These are phyloP conservation scores for Purshia tridentata DNA, from an alignment of 306 rosid genomes.

Conservation along the genomic window DNA sequence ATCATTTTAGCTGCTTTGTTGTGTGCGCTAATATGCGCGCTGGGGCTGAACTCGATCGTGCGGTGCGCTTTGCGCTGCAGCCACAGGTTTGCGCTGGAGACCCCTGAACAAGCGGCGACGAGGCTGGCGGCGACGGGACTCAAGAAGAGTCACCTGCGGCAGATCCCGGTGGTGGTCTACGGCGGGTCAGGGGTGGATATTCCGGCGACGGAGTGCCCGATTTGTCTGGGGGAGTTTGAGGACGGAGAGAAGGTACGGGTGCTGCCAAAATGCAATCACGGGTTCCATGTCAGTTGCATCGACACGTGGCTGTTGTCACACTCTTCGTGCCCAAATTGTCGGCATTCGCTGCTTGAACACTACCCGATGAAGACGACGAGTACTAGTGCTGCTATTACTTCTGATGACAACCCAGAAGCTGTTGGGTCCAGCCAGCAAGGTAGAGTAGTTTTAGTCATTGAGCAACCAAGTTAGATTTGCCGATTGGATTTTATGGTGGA, in stretches of 20 bases:
- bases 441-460: conserved; percentile 27
- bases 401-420: not conserved
- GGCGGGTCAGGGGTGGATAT: conserved; percentile 48
- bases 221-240: conserved; percentile 75
- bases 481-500: not conserved
- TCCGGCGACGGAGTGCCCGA: conserved; percentile 75
- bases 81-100: conserved; percentile 38
- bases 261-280: conserved; percentile 78
- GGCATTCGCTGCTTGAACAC: conserved; percentile 50
- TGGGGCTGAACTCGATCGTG: conserved; percentile 70
- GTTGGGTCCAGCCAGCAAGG: conserved; percentile 23
- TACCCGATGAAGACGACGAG: conserved; percentile 3
- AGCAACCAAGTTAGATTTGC: conserved; percentile 29
- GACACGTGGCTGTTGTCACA: conserved; percentile 79
- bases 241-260: conserved; percentile 67
- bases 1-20: conserved; percentile 70
- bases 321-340: conserved; percentile 87
- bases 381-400: not conserved
- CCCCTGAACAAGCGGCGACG: conserved; percentile 37
- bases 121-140: conserved; percentile 51
- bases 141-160: conserved; percentile 48
- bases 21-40: conserved; percentile 65
- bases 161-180: conserved; percentile 68
- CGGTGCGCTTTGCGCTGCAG: conserved; percentile 58
- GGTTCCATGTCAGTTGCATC: conserved; percentile 77